Conservation (phyloP, 163 green algal genomes). For the Volvox carteri region DNA sequence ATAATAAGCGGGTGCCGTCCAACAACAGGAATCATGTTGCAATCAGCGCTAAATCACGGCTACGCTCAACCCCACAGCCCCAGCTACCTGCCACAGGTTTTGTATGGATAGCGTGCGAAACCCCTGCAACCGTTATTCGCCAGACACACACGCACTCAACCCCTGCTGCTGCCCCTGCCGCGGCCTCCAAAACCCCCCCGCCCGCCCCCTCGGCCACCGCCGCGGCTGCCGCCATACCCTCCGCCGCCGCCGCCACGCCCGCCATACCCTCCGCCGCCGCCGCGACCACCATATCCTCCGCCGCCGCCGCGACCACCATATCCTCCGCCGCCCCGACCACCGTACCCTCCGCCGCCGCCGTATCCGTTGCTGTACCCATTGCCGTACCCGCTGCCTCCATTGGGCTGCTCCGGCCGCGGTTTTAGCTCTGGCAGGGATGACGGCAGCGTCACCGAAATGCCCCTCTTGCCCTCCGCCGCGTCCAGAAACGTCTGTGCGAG, state of each 20-base stretch:
- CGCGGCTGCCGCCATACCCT: background rate
- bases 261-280: conserved; percentile 1
- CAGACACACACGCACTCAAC: background rate
- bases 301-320: background rate
- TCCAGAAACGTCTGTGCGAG: conserved; percentile 72
- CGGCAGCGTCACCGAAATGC: conserved; percentile 60
- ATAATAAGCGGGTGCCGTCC: too few species aligned
- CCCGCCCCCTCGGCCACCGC: background rate
- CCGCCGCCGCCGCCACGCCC: background rate
- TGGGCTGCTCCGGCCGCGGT: conserved; percentile 46
- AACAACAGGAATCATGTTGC: too few species aligned
- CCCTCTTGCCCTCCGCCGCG: conserved; percentile 51
- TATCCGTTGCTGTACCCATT: conserved; percentile 56
- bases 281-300: background rate
- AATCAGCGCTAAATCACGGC: too few species aligned
- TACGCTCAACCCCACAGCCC: too few species aligned
- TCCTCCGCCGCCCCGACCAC: conserved; percentile 51
- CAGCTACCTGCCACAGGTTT: too few species aligned
- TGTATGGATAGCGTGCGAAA: too few species aligned
- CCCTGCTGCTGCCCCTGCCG: conserved; percentile 20
- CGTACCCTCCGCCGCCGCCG: conserved; percentile 53
- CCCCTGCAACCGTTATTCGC: background rate
- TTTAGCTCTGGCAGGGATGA: conserved; percentile 76
- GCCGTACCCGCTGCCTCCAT: conserved; percentile 51
- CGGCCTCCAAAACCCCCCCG: conserved; percentile 20